Evolutionary conservation across 768 basidiomycete species (phyloP), one percentile per base, ranked within the genome.

Genomic region (Sporobolomyces pararoseus): DNA sequence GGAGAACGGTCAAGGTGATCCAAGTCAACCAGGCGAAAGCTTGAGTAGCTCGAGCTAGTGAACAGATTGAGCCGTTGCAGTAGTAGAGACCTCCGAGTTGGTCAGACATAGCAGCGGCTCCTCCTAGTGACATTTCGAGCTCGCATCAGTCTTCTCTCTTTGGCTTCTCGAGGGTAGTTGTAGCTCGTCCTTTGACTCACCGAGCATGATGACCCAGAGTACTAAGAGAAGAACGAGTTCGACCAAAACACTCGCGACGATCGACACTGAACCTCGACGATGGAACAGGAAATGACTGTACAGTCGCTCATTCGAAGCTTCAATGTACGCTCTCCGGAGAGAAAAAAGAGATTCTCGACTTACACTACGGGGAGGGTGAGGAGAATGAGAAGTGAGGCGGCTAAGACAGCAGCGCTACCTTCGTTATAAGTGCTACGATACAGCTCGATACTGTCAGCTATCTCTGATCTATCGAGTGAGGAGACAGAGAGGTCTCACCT

Each of bases 21-120:
- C 71, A 72, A 1, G 31, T 4, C 37, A 72, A 25, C 71, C 71
- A 72, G 27, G 63, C 53, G 39, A 68, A 72, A 5, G 71, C 71
- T 29, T 68, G 31, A 23, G 57, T 35, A 10, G 63, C 58, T 31
- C 44, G 49, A 2, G 39, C 63, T 37, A 68, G 57, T 2, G 23
- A 21, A 49, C 66, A 68, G 25, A 62, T 0, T 3, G 32, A 34
- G 1, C 25, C n/a, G 29, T 19, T 4, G 63, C 57, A 51, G 14
- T 7, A 67, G 7, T 12, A 17, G 17, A 53, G 29, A 9, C 57
- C 57, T 6, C 16, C 23, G 35, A 59, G 31, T 25, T 58, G 50
- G 51, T 59, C 34, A 34, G 70, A 29, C 32, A 67, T 32, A 50
- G 50, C 50, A 2, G 65, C 63, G 13, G 63, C 68, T 6, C 57